Conservation (phyloP, 257 asterid genomes). For the Lithospermum erythrorhizon region DNA sequence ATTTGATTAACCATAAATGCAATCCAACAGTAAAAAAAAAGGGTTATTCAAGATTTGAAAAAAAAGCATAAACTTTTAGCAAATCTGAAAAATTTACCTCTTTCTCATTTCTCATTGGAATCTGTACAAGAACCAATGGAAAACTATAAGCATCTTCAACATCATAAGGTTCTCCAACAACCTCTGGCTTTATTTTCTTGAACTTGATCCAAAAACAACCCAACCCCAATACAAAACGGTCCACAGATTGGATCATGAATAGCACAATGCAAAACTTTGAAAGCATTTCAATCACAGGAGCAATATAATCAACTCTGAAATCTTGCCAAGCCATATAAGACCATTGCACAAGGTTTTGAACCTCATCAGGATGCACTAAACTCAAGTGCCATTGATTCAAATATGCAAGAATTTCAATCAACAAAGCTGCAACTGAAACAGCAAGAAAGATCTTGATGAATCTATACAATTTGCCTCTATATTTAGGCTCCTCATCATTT, state of each 20-base stretch:
- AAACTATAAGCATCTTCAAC: constrained; percentile 46
- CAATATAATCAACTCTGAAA: constrained; percentile 59
- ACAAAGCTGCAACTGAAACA: constrained; percentile 47
- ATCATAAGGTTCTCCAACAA: constrained; percentile 31
- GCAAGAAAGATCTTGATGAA: constrained; percentile 65
- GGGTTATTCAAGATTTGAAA: too few species aligned
- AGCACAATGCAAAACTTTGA: constrained; percentile 65
- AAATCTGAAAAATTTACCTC: constrained; percentile 38
- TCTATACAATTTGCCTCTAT: constrained; percentile 54
- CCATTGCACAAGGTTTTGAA: constrained; percentile 54
- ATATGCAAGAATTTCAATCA: constrained; percentile 53
- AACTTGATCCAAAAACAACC: constrained; percentile 79
- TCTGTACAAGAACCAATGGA: constrained; percentile 91
- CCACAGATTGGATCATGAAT: constrained; percentile 68
- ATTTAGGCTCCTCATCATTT: constrained; percentile 58
- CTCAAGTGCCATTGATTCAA: constrained; percentile 65
- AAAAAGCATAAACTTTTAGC: not conserved
- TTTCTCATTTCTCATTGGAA: constrained; percentile 92
- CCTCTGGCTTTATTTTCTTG: constrained; percentile 47
- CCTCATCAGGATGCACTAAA: constrained; percentile 56
- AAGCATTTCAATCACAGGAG: constrained; percentile 44
- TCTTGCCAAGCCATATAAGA: constrained; percentile 64
- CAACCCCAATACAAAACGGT: constrained; percentile 54
- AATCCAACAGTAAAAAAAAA: too few species aligned
- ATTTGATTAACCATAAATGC: too few species aligned